Evolutionary conservation across 1,139 yeast genomes (phyloP).

Genomic region (Ogataea hybrid): DNA sequence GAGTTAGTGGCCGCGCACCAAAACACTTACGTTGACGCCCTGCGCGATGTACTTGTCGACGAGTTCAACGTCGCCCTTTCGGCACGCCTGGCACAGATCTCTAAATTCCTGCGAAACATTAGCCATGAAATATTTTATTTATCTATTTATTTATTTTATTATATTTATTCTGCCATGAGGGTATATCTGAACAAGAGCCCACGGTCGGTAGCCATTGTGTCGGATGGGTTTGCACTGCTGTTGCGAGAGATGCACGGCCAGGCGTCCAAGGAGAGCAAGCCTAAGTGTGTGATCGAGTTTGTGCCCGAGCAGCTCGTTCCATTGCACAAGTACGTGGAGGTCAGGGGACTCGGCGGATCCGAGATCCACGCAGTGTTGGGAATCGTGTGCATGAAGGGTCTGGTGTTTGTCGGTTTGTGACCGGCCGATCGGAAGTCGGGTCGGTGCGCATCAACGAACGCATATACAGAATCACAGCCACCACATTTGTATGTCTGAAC

Average conservation of each 20-base stretch:
- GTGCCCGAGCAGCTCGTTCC: constrained; percentile 39
- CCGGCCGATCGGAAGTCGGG: constrained; percentile 56
- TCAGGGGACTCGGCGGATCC: constrained; percentile 23
- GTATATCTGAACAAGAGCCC: constrained; percentile 52
- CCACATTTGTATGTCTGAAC: constrained; percentile 62
- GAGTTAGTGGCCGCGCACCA: constrained; percentile 6
- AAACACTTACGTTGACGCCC: constrained; percentile 42
- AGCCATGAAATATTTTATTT: not conserved
- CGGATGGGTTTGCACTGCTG: constrained; percentile 48
- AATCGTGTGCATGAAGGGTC: constrained; percentile 51
- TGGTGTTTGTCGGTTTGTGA: constrained; percentile 56
- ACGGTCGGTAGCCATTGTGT: constrained; percentile 52
- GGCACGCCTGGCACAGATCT: constrained; percentile 62
- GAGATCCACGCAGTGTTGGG: constrained; percentile 58
- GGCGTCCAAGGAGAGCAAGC: constrained; percentile 31
- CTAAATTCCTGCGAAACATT: constrained; percentile 28
- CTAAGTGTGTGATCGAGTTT: constrained; percentile 50
- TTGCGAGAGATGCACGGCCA: constrained; percentile 36
- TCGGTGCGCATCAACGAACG: constrained; percentile 55
- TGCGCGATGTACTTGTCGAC: constrained; percentile 58
- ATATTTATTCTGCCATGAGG: constrained; percentile 37
- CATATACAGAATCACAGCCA: constrained; percentile 51
- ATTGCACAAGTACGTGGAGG: constrained; percentile 40
- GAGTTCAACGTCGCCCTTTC: constrained; percentile 63
- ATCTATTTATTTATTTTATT: constrained; percentile 1